These are phyloP conservation scores for Fusarium piperis DNA, from an alignment of 2,329 filamentous ascomycete species.

Conservation along the genomic window DNA sequence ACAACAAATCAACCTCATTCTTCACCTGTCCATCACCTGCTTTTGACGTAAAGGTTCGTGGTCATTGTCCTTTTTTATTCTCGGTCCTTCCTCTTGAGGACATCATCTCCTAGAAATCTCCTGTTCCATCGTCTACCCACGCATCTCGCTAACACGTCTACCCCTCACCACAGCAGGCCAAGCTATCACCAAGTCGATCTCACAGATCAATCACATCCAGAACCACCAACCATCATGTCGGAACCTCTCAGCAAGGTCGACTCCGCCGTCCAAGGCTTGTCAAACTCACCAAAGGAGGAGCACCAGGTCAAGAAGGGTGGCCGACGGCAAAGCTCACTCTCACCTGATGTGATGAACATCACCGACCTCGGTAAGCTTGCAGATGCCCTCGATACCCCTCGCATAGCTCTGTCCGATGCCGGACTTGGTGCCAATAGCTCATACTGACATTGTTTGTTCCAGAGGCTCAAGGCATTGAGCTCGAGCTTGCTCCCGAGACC, in stretches of 20 bases:
- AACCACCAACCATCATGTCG: conserved; percentile 46
- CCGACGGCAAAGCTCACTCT: conserved; percentile 79
- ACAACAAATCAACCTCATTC: conserved; percentile 27
- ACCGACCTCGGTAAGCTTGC: conserved; percentile 79
- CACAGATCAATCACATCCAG: conserved; percentile 34
- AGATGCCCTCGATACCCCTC: background rate
- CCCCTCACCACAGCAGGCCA: conserved; percentile 23
- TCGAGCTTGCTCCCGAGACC: conserved; percentile 82
- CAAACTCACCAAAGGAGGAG: conserved; percentile 71
- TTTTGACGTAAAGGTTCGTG: conserved; percentile 38
- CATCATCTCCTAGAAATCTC: background rate
- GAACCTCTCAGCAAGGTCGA: conserved; percentile 85
- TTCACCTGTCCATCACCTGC: conserved; percentile 36
- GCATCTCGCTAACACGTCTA: conserved; percentile 13
- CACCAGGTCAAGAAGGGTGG: conserved; percentile 51
- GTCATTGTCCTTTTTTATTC: background rate
- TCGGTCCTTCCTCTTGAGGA: conserved; percentile 1
- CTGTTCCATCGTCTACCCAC: background rate
- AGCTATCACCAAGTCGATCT: conserved; percentile 30
- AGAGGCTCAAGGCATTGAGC: conserved; percentile 79
- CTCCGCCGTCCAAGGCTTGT: conserved; percentile 85
- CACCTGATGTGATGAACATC: conserved; percentile 77
- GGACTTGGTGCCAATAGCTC: background rate
- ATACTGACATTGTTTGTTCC: conserved; percentile 34
- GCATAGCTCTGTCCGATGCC: conserved; percentile 18